phyloP scores from a whole-genome alignment of 2,329 filamentous ascomycete species.

The Thelonectria rubi region DNA sequence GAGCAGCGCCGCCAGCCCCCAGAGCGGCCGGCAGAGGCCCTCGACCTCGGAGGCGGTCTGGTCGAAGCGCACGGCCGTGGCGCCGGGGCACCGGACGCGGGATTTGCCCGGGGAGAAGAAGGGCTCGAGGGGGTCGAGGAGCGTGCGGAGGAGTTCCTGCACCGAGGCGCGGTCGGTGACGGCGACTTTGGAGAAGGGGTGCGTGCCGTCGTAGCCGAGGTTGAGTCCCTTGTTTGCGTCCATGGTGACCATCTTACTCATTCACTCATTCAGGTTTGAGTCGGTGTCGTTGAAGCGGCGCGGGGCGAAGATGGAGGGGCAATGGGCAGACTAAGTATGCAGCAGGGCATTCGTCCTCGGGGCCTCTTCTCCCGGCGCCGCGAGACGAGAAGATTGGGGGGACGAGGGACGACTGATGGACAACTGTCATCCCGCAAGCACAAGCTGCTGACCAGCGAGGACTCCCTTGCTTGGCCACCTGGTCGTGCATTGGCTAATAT shows the following conservation, averaged over 20 bases:
- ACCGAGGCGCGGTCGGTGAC: slow-evolving; percentile 63
- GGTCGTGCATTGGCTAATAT: neutral
- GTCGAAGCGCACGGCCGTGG: slow-evolving; percentile 79
- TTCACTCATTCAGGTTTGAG: no score
- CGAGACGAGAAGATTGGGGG: neutral
- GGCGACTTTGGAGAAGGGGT: slow-evolving; percentile 64
- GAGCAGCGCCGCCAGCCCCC: slow-evolving; percentile 76
- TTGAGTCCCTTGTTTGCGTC: slow-evolving; percentile 36
- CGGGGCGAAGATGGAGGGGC: neutral
- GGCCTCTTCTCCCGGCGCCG: neutral
- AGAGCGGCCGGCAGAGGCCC: slow-evolving; percentile 77
- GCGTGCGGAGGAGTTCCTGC: slow-evolving; percentile 67
- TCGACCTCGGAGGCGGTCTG: slow-evolving; percentile 81
- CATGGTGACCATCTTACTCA: slow-evolving; percentile 20
- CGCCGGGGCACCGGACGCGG: slow-evolving; percentile 72
- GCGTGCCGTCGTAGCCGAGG: slow-evolving; percentile 62
- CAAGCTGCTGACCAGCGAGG: neutral
- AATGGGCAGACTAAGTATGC: neutral
- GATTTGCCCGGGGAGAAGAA: slow-evolving; percentile 75
- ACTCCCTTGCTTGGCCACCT: neutral
- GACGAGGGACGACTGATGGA: neutral
- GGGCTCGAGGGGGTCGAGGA: slow-evolving; percentile 75
- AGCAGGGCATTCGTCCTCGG: neutral
- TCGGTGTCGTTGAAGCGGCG: no score
- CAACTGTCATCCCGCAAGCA: neutral